Conservation (phyloP, 2,329 filamentous ascomycete genomes). For the Sphaerulina vaccinii region DNA sequence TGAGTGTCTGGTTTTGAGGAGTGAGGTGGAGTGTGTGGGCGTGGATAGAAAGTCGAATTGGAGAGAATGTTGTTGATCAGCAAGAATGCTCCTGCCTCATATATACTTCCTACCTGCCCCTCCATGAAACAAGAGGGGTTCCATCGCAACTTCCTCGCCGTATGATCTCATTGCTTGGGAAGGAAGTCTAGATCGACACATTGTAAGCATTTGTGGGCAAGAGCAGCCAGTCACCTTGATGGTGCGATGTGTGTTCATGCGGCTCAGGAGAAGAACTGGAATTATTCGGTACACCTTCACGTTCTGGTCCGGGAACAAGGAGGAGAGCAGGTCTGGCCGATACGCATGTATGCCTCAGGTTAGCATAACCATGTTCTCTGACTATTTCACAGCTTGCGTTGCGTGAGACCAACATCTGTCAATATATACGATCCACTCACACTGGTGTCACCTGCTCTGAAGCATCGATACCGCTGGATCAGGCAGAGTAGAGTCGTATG, state of each 20-base stretch:
- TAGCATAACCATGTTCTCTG: too few species aligned
- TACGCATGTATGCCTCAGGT: too few species aligned
- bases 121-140: neutral
- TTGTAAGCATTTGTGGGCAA: neutral
- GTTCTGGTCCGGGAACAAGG: too few species aligned
- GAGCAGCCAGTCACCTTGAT: neutral
- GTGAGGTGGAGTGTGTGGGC: neutral
- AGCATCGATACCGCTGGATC: too few species aligned
- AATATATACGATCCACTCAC: too few species aligned
- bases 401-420: too few species aligned
- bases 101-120: neutral
- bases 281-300: too few species aligned
- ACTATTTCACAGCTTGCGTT: too few species aligned
- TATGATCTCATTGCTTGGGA: neutral
- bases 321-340: too few species aligned
- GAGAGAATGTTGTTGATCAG: neutral
- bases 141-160: neutral
- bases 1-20: neutral
- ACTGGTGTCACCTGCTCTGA: too few species aligned
- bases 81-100: constrained; percentile 1
- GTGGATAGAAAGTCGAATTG: too few species aligned
- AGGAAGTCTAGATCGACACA: neutral
- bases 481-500: too few species aligned
- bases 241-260: neutral
- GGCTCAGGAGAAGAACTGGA: neutral